Evolutionary conservation across 345 rosid species (phyloP).

Genomic region (Adansonia digitata): DNA sequence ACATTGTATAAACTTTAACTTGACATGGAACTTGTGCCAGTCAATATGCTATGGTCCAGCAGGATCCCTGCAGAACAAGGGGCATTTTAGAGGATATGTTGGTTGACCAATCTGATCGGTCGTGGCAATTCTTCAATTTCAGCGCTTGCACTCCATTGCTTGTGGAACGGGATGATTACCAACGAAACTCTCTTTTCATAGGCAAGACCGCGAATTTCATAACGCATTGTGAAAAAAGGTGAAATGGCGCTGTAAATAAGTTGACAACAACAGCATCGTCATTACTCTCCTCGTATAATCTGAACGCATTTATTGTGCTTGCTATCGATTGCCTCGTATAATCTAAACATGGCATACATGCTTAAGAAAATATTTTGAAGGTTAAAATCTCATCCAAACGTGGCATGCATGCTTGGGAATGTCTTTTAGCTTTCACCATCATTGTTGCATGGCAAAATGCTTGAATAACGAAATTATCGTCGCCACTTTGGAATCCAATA

Average conservation of each 20-base stretch:
- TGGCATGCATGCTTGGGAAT: too few species aligned
- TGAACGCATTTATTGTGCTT: constrained; percentile 83
- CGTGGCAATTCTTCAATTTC: constrained; percentile 78
- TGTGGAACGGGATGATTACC: constrained; percentile 81
- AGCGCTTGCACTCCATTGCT: constrained; percentile 71
- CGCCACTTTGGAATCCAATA: too few species aligned
- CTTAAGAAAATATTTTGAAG: too few species aligned
- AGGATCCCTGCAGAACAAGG: constrained; percentile 90
- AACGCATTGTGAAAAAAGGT: constrained; percentile 93
- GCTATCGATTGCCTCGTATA: too few species aligned
- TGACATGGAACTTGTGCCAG: constrained; percentile 40
- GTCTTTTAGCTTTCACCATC: too few species aligned
- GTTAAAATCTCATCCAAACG: too few species aligned
- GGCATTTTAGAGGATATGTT: constrained; percentile 54
- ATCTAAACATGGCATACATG: too few species aligned
- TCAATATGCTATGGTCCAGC: constrained; percentile 69
- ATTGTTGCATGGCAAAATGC: too few species aligned
- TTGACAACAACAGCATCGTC: constrained; percentile 55
- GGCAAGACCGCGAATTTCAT: constrained; percentile 73
- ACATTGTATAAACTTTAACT: constrained; percentile 49
- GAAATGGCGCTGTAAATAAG: constrained; percentile 80
- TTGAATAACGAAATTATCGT: too few species aligned
- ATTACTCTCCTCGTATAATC: constrained; percentile 60
- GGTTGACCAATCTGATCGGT: constrained; percentile 61
- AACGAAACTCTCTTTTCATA: constrained; percentile 72